Base-by-base conservation (phyloP, 2,329 filamentous ascomycete species). In the Phaeosphaeria sp. region DNA sequence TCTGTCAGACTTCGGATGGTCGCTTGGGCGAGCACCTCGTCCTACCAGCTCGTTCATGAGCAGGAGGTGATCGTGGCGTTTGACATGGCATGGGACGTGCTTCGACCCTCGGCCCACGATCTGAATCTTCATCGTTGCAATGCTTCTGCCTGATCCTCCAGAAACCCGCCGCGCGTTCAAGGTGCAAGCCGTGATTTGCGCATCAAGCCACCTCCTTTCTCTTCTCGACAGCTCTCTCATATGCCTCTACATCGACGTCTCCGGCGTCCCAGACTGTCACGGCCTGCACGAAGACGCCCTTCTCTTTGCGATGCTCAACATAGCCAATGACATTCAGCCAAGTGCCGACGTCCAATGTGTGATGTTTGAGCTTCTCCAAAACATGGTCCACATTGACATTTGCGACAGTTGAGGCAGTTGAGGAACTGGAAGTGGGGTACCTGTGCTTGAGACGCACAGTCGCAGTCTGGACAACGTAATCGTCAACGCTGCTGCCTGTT, bases 291-390 rank as follows among this genome's bases (percentile, higher is more conserved):
- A 79, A 71, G 25, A 83, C 76, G 6, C 62, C 62, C 51, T 55
- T 59, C 27, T 69, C 63, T 30, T 65, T 64, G 9, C 61, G 56
- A 13, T 58, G 66, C 49, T 73, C 68, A 53, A 93, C 81, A 74
- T 96, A 96, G 6, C 93, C 94, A 64, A 97, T 86, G 3, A 97
- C 84, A 73, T 97, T 96, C 49, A 97, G 78, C 93, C 93, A 97
- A 58, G 89, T 84, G n/a, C 94, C 94, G 24, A 90, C 79, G 50
- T 87, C 83, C 51, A 90, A 84, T 50, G 91, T 83, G 55, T 88
- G 84, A 21, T 83, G 78, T 20, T 85, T 86, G 56, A 95, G 78
- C 9, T 80, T 83, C 67, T 88, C 84, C 5, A 96, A 83, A 2
- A 96, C 77, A 63, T 93, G 85, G 51, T 86, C 84, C 57, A 96